Evolutionary conservation across 129 eudicot species (phyloP).

Genomic region (Gnaphalium uliginosum): DNA sequence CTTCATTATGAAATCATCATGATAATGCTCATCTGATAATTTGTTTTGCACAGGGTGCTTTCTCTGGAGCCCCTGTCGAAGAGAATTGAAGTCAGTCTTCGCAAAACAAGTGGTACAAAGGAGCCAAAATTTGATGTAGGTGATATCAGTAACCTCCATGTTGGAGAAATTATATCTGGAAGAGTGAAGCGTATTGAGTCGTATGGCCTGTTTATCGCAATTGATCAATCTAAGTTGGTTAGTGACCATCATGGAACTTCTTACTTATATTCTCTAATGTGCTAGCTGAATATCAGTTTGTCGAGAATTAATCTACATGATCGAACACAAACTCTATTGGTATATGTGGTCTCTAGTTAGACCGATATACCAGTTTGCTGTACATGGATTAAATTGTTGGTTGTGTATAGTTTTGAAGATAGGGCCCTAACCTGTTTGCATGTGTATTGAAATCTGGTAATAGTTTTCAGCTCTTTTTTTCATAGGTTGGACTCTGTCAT

Average conservation of each 20-base stretch:
- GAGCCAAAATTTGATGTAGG: conserved; percentile 37
- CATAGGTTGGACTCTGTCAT: conserved; percentile 86
- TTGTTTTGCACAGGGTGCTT: conserved; percentile 55
- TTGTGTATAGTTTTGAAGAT: not conserved
- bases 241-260: conserved; percentile 20
- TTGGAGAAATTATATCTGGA: conserved; percentile 73
- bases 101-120: conserved; percentile 42
- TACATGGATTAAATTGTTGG: not conserved
- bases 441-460: conserved; percentile 2
- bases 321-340: not conserved
- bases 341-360: not conserved
- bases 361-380: not conserved
- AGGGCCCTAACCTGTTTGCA: not conserved
- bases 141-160: conserved; percentile 41
- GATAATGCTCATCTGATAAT: conserved; percentile 21
- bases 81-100: conserved; percentile 81
- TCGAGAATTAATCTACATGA: not conserved
- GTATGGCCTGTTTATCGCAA: conserved; percentile 72
- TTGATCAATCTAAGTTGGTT: conserved; percentile 66
- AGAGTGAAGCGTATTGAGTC: conserved; percentile 68
- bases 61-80: conserved; percentile 83
- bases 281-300: not conserved
- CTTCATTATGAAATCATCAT: not conserved
- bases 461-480: conserved; percentile 10
- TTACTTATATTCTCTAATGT: not conserved